phyloP scores from a whole-genome alignment of 2,329 filamentous ascomycete species.

The Calcarisporium arbuscula region DNA sequence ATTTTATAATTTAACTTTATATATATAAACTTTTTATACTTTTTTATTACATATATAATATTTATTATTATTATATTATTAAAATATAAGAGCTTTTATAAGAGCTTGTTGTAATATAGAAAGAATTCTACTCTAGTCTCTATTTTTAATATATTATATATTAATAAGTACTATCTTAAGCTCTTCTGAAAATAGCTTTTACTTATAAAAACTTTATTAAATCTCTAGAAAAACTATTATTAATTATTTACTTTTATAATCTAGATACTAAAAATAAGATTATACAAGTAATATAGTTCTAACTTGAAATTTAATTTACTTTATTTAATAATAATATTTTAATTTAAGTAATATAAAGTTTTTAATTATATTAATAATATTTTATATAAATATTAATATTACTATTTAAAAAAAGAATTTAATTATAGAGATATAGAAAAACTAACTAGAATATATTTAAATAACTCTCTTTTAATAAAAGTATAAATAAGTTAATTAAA shows the following conservation, averaged over 20 bases:
- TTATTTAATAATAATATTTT: neutral
- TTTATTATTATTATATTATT: no score
- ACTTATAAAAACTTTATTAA: neutral
- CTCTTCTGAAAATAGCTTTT: no score
- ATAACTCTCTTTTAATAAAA: neutral
- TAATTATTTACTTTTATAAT: neutral
- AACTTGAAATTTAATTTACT: neutral
- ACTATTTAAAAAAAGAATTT: neutral
- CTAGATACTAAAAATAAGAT: neutral
- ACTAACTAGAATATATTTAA: neutral
- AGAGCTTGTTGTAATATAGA: no score
- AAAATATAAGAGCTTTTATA: no score
- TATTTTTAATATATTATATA: no score
- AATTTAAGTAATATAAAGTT: neutral
- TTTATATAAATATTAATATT: neutral
- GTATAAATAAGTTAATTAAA: neutral
- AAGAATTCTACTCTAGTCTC: no score
- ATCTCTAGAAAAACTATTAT: neutral
- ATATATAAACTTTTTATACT: no score
- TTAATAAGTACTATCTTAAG: no score
- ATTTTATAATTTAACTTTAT: neutral
- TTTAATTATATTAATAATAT: neutral
- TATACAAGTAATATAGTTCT: neutral
- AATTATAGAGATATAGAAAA: neutral
- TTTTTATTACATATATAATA: neutral